Base-by-base conservation (phyloP, 2,329 filamentous ascomycete species). In the Endothia cerciana region DNA sequence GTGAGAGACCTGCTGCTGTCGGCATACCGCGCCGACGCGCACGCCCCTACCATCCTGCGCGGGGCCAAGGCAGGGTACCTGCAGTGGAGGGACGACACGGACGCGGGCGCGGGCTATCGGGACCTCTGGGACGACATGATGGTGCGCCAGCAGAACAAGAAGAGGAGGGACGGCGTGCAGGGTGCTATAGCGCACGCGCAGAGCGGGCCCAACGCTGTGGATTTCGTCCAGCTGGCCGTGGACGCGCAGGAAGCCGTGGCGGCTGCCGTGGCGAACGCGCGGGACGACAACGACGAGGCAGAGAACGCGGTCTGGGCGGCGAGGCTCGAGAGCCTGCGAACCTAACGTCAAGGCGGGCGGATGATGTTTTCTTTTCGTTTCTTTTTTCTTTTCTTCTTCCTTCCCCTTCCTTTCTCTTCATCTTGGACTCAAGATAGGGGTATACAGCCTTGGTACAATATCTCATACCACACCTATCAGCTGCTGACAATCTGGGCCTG, bases 171-270 rank as follows among this genome's bases (percentile, higher is more conserved):
- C 22, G 43, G 8, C 8, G 41, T 22, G 17, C 60, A 64, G 36
- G 56, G 28, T 1, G 38, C 4, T 6, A 19, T 30, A 11, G 65
- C 53, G n/a, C 36, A 75, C 28, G 69, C 71, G n/a, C 64, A 71
- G 43, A 67, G 36, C 41, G 58, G 58, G 7, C 13, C 40, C 41
- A 47, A 51, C 5, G 47, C 47, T 4, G 30, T 73, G 30, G 74
- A 77, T 10, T 4, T 36, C 28, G 49, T 56, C 7, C 19, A 63
- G 25, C 19, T 56, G 38, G 19, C 49, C 17, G 33, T 57, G n/a
- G 51, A 56, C 19, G n/a, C 28, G 47, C 57, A 59, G 17, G 25
- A 41, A 0, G 40, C 17, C 17, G 57, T 30, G 40, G 33, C 30
- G 11, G 36, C 33, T 25, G 38, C 33, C 5, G 36, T 41, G 11